phyloP scores from a whole-genome alignment of 2,329 filamentous ascomycete genomes.

The Lasiodiplodia hormozganensis region DNA sequence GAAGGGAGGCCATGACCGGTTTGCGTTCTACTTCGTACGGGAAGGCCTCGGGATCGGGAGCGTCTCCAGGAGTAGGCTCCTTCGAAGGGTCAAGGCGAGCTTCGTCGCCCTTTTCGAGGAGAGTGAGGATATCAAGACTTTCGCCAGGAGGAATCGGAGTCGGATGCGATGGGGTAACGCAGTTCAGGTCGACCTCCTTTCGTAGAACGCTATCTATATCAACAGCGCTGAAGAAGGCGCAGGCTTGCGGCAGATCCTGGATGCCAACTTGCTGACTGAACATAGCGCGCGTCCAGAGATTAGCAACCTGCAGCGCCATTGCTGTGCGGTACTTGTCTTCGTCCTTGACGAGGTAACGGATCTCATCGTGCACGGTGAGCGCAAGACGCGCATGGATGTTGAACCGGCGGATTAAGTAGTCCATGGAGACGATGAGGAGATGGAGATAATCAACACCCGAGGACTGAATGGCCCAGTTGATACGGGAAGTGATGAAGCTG shows the following conservation, averaged over 20 bases:
- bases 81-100: slow-evolving; percentile 74
- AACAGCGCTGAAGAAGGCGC: slow-evolving; percentile 93
- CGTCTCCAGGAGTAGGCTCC: slow-evolving; percentile 57
- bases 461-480: slow-evolving; percentile 99
- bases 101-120: slow-evolving; percentile 74
- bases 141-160: slow-evolving; percentile 83
- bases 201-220: slow-evolving; percentile 95
- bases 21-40: slow-evolving; percentile 69
- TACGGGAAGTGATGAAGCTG: slow-evolving; percentile 91
- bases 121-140: slow-evolving; percentile 79
- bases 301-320: slow-evolving; percentile 91
- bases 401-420: slow-evolving; percentile 86
- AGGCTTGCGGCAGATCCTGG: slow-evolving; percentile 89
- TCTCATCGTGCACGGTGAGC: slow-evolving; percentile 97
- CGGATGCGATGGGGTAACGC: slow-evolving; percentile 86
- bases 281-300: slow-evolving; percentile 97
- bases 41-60: slow-evolving; percentile 67
- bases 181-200: slow-evolving; percentile 98
- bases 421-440: slow-evolving; percentile 91
- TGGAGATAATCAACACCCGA: slow-evolving; percentile 97
- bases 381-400: slow-evolving; percentile 84
- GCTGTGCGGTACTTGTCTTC: slow-evolving; percentile 87
- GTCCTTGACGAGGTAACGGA: slow-evolving; percentile 87
- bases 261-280: slow-evolving; percentile 97
- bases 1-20: slow-evolving; percentile 71